Base-by-base conservation (phyloP, 2,329 filamentous ascomycete species). In the Aspergillus candidus region DNA sequence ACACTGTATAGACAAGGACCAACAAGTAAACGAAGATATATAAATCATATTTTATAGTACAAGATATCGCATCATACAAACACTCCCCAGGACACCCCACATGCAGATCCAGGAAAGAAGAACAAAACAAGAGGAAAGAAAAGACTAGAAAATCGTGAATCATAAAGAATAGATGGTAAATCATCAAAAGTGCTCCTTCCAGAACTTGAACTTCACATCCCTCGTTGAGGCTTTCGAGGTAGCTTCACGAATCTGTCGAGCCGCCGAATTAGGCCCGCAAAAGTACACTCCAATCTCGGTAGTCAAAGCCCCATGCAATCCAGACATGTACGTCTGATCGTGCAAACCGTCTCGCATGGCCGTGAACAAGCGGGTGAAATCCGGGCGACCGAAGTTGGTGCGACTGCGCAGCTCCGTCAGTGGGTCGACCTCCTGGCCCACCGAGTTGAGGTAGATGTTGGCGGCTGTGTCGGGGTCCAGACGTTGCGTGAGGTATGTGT, bases 221-320 rank as follows among this genome's bases (percentile, higher is more conserved):
- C 79, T 79, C 32, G 79, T 82, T 11, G 82, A 86, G 12, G 84
- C 84, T 41, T 74, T 67, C 60, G 84, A 86, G 54, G 87, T 86
- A 12, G 91, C 90, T 62, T 81, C 80, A 68, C 86, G 84, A 64
- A 98, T 96, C 59, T 88, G 81, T 54, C 89, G 79, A 6, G 91
- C 91, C 70, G 78, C 73, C 53, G 76, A 77, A 51, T 86, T 93
- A 17, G 90, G 90, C 47, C 93, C 93, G 66, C 93, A 98, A 69
- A 97, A 97, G 72, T 98, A 98, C 14, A 98, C 91, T 70, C 93
- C 93, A 11, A 98, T 86, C 32, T 91, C 88, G 3, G 88, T 94
- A 59, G 81, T 79, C 62, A 84, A 76, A 57, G 78, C 84, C 47
- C 80, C 80, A 67, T 94, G 86, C 12, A 96, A 69, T 1, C 89